These are phyloP conservation scores for Artomyces pyxidatus DNA, from an alignment of 768 basidiomycete genomes.

Conservation along the genomic window DNA sequence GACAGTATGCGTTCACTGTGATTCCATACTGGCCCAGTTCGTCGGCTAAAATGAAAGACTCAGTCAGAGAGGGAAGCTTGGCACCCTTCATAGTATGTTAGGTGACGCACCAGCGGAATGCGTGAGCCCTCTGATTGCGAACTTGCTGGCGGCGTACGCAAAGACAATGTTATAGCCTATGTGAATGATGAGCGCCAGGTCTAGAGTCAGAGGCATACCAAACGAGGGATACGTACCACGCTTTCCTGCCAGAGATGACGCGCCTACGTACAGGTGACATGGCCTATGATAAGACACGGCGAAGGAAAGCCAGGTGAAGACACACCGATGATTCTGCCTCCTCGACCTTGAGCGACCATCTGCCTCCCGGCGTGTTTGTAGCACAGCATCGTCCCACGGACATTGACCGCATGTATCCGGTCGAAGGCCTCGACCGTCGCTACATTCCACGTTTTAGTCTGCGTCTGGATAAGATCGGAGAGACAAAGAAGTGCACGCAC, in stretches of 20 bases:
- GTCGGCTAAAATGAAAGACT: conserved; percentile 7
- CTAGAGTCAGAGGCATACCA: not conserved
- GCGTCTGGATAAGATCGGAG: too few species aligned
- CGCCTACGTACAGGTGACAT: not conserved
- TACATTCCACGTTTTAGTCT: not conserved
- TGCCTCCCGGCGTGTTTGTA: conserved; percentile 18
- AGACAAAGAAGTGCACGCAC: not conserved
- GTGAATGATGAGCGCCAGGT: not conserved
- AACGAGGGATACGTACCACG: conserved; percentile 4
- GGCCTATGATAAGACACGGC: too few species aligned
- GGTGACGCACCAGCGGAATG: conserved; percentile 11
- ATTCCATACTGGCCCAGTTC: conserved; percentile 14
- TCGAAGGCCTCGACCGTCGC: conserved; percentile 3
- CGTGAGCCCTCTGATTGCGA: conserved; percentile 18
- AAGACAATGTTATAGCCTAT: not conserved
- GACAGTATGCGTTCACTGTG: conserved; percentile 20
- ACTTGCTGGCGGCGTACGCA: conserved; percentile 16
- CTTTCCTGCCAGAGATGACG: conserved; percentile 8
- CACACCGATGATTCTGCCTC: conserved; percentile 13
- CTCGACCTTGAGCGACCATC: conserved; percentile 15
- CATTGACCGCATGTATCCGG: conserved; percentile 5
- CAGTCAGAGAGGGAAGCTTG: not conserved
- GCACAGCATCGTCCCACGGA: conserved; percentile 16
- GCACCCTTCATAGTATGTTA: too few species aligned
- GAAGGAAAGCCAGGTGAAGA: not conserved